Evolutionary conservation across 345 rosid species (phyloP).

Genomic region (Capsella bursapastoris): DNA sequence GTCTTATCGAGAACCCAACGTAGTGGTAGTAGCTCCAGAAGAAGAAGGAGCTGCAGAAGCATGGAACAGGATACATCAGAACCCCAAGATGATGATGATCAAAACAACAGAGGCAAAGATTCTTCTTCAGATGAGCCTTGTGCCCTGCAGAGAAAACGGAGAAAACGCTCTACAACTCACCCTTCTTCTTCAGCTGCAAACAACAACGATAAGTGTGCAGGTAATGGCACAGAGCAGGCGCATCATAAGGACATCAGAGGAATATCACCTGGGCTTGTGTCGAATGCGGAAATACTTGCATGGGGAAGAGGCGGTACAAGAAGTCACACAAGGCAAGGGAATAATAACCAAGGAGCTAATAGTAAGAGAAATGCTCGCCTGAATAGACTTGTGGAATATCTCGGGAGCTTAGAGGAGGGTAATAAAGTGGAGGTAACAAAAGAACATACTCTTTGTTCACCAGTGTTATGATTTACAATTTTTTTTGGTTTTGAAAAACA

Average conservation of each 20-base stretch:
- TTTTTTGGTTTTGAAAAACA: conserved; percentile 3
- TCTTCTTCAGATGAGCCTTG: conserved; percentile 82
- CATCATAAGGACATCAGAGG: conserved; percentile 60
- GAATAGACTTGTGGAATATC: conserved; percentile 72
- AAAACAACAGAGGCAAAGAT: conserved; percentile 63
- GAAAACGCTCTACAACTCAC: conserved; percentile 50
- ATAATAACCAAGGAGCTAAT: conserved; percentile 51
- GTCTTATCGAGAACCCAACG: conserved; percentile 59
- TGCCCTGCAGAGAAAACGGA: conserved; percentile 59
- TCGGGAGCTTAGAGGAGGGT: conserved; percentile 68
- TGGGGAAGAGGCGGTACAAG: conserved; percentile 96
- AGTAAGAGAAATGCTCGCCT: conserved; percentile 70
- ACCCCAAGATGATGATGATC: conserved; percentile 65
- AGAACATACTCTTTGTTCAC: conserved; percentile 21
- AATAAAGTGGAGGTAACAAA: conserved; percentile 64
- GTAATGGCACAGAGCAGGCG: conserved; percentile 58
- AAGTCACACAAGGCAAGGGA: conserved; percentile 86
- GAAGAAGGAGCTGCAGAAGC: conserved; percentile 61
- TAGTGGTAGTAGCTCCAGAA: conserved; percentile 55
- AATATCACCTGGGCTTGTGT: conserved; percentile 71
- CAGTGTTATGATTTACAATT: not conserved
- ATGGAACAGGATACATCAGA: conserved; percentile 67
- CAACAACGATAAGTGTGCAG: conserved; percentile 55
- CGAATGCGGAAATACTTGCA: conserved; percentile 76
- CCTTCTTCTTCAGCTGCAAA: conserved; percentile 67